Evolutionary conservation across 345 rosid species (phyloP).

Genomic region (Gossypium bickii): DNA sequence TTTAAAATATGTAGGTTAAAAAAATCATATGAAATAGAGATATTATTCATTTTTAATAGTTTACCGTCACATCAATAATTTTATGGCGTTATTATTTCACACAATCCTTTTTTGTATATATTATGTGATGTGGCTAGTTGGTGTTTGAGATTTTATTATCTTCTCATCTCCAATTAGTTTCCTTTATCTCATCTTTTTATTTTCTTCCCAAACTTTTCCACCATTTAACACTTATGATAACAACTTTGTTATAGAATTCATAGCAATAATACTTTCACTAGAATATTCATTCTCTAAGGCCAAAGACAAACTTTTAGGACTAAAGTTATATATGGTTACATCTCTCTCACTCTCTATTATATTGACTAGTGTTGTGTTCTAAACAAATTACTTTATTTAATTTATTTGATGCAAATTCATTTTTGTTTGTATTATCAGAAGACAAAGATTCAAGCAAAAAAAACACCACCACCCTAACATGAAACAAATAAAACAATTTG

Average conservation of each 20-base stretch:
- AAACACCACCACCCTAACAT: neutral
- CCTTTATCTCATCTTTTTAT: no score
- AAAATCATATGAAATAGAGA: no score
- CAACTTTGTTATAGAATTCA: no score
- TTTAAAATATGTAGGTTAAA: fast-evolving
- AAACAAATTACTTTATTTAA: neutral
- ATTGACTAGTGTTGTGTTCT: neutral
- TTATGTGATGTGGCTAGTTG: no score
- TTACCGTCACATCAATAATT: fast-evolving
- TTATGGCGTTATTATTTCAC: no score
- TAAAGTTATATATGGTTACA: neutral
- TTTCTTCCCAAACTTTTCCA: no score
- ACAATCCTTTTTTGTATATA: fast-evolving
- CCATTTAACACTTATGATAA: no score
- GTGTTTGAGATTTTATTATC: no score
- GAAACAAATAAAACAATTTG: neutral
- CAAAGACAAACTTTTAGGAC: neutral
- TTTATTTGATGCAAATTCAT: neutral
- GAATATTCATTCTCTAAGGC: no score
- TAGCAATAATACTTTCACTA: no score
- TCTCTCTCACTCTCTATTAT: neutral
- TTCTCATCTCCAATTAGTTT: no score
- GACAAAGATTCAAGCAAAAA: neutral
- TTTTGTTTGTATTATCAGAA: neutral
- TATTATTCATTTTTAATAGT: no score